phyloP scores from a whole-genome alignment of 371 early-diverging fungal genomes.

The Gilbertella persicaria region DNA sequence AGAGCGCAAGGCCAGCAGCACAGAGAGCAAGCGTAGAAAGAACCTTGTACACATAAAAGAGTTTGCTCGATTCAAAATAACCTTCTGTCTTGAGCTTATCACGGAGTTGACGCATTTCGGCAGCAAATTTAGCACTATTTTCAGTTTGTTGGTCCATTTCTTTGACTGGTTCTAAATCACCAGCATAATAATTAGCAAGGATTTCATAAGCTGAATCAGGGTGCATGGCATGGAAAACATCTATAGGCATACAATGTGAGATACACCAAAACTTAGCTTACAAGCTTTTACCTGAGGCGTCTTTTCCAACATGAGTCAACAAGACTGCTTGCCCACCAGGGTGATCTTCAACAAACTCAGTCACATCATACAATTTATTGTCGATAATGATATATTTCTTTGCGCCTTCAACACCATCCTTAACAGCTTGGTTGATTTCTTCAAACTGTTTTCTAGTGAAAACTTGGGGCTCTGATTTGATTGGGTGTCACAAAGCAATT shows the following conservation, averaged over 20 bases:
- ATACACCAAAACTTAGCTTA: neutral
- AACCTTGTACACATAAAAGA: conserved; percentile 71
- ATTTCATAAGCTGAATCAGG: conserved; percentile 68
- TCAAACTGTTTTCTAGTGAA: conserved; percentile 42
- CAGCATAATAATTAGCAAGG: conserved; percentile 79
- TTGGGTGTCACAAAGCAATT: conserved; percentile 10
- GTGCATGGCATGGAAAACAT: conserved; percentile 89
- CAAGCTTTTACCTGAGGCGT: conserved; percentile 68
- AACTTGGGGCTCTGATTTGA: conserved; percentile 14
- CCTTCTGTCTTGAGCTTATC: conserved; percentile 60
- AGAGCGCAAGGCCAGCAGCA: conserved; percentile 51
- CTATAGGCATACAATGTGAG: conserved; percentile 30
- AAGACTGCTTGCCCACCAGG: conserved; percentile 82
- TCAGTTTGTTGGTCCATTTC: conserved; percentile 13
- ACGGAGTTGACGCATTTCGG: conserved; percentile 70
- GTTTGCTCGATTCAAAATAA: conserved; percentile 67
- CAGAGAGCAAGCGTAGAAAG: conserved; percentile 58
- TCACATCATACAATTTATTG: conserved; percentile 85
- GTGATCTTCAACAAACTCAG: conserved; percentile 80
- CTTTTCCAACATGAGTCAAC: conserved; percentile 78
- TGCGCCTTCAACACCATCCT: conserved; percentile 53
- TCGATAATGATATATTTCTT: conserved; percentile 74
- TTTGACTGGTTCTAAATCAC: conserved; percentile 62
- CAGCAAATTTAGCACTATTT: conserved; percentile 43
- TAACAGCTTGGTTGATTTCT: conserved; percentile 32